Evolutionary conservation across 1,284 basidiomycete genomes (phyloP), one percentile per base, ranked within the genome.

Genomic region (Lignosus rhinocerotis): DNA sequence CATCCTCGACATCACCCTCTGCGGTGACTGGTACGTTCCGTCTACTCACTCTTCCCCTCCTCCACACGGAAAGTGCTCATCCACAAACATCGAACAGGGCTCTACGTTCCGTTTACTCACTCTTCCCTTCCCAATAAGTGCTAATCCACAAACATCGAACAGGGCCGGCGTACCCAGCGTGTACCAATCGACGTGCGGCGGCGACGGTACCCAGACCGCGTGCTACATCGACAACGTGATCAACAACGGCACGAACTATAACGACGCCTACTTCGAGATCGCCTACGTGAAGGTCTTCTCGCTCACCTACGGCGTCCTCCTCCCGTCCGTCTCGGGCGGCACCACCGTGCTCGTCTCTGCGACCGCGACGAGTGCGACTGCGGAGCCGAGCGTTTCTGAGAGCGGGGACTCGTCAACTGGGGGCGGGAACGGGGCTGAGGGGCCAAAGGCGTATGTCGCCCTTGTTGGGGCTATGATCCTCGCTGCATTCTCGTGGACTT

Each of bases 1-100:
- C 10, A 76, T 84, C 12, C 62, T 87, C 57, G 78, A 85, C 58
- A 85, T 84, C 57, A 80, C 78, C 14, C 75, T 88, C 34, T 88
- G 86, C 67, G 76, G 85, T 30, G 71, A 73, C 58, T 85, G 80
- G 80, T 80, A 49, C 31, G 75, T 60, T 5, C 14, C 10, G 16
- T 6, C 34, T 21, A 53, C 44, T 59, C 51, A 12, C 47, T 17
- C 19, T 30, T 19, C 21, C 1, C 7, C 32, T 33, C 14, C 48
- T 10, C 8, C 34, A 10, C 30, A 11, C 17, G 43, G 6, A 12
- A 25, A 30, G n/a, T 14, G 36, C 36, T 39, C 1, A 39, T 16
- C 30, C 25, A 9, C 43, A 30, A 21, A 10, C 10, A 11, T 42
- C 39, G 12, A 42, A 17, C 38, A 82, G 81, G 81, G 81, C 81